Conservation (phyloP, 2,329 filamentous ascomycete species). For the Pseudogymnoascus sp. region DNA sequence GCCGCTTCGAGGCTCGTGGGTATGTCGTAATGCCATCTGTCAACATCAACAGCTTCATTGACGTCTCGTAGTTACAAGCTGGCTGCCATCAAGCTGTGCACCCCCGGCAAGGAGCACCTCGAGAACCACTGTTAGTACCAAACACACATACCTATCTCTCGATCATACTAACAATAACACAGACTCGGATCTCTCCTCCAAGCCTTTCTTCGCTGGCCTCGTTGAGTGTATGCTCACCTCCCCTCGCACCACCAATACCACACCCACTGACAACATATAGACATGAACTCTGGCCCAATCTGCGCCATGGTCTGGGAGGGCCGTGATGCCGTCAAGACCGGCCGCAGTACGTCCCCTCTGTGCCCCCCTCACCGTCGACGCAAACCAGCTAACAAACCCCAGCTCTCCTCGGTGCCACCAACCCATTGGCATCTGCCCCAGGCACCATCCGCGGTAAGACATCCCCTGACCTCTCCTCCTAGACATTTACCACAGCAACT, state of each 20-base stretch:
- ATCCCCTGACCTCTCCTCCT: constrained; percentile 62
- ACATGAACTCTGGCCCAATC: constrained; percentile 97
- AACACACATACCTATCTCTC: background rate
- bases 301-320: constrained; percentile 99
- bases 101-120: constrained; percentile 87
- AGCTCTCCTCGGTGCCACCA: constrained; percentile 96
- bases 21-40: constrained; percentile 36
- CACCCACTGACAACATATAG: constrained; percentile 39
- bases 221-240: constrained; percentile 65
- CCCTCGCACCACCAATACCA: constrained; percentile 15
- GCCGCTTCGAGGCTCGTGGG: constrained; percentile 95
- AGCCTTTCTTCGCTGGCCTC: constrained; percentile 96
- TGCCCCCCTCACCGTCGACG: constrained; percentile 1
- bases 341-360: constrained; percentile 59
- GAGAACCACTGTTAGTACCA: constrained; percentile 78
- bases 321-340: constrained; percentile 97
- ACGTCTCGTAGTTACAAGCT: constrained; percentile 76
- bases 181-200: constrained; percentile 81
- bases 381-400: constrained; percentile 19
- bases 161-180: constrained; percentile 24
- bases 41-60: constrained; percentile 10
- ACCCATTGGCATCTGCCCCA: constrained; percentile 87
- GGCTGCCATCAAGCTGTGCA: constrained; percentile 90
- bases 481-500: constrained; percentile 44
- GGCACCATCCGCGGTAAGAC: constrained; percentile 94